Base-by-base conservation (phyloP, 2,329 filamentous ascomycete genomes). In the Trichophyton rubrum region DNA sequence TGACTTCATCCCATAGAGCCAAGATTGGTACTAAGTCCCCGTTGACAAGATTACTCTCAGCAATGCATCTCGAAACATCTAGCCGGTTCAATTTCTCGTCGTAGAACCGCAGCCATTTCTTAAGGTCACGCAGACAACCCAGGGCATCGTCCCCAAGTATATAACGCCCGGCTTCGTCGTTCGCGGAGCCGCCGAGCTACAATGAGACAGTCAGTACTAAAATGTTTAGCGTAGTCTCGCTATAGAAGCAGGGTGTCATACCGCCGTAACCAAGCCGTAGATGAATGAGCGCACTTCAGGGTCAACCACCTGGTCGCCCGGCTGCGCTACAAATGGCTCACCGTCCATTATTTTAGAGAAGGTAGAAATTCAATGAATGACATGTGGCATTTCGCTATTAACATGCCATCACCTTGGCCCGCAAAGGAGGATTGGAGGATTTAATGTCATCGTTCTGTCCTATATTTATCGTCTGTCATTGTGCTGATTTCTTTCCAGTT, bases 51-150 rank as follows among this genome's bases (percentile, higher is more conserved):
- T 96, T 96, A 51, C 90, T 88, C 73, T 97, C 90, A 69, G 90
- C 86, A 66, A 97, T 80, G 72, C 90, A 96, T 75, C 93, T 83
- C 63, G 92, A 91, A 62, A 99, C 93, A 71, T 99, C 93, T 80
- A 95, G 87, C 66, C 92, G 87, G 71, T 96, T 95, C 65, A 87
- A 85, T 72, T 95, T 95, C 71, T 95, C 89, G 73, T 96, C 91
- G 79, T 93, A 93, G 64, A 96, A 84, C 67, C 90, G 90, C 66
- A 99, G 82, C 93, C 93, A 99, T 82, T 87, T 87, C 71, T 93
- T 92, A 60, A 99, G 81, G 75, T 99, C 93, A 64, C 92, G 90
- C 61, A 99, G 79, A 69, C 91, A 93, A 61, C 93, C 89, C 62
- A 95, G 79, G 11, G 91, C 92, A 71, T 96, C 92, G 74, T 97